Conservation (phyloP, 2,329 filamentous ascomycete species). For the Aspergillus felis region DNA sequence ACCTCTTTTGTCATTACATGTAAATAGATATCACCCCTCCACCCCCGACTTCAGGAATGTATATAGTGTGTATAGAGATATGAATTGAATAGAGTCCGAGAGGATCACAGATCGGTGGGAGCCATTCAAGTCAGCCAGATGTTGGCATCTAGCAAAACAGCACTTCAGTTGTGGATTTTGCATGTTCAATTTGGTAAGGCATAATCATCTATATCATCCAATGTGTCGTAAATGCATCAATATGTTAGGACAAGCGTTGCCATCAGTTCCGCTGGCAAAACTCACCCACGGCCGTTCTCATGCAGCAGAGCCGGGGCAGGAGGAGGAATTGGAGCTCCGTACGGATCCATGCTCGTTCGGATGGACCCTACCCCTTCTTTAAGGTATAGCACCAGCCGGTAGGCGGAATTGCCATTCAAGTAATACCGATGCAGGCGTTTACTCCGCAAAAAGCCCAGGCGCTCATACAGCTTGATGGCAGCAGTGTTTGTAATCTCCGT, state of each 20-base stretch:
- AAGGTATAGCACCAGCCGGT: conserved; percentile 77
- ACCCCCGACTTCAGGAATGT: background rate
- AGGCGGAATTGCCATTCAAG: conserved; percentile 92
- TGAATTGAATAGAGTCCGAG: background rate
- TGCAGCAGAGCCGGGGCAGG: conserved; percentile 17
- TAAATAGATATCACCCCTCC: conserved; percentile 8
- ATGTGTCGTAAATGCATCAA: background rate
- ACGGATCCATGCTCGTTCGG: conserved; percentile 34
- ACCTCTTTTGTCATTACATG: conserved; percentile 11
- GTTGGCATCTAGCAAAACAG: background rate
- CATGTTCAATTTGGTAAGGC: background rate
- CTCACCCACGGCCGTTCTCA: conserved; percentile 19
- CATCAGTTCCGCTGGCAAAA: background rate
- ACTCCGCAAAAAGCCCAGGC: conserved; percentile 83
- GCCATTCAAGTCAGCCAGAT: background rate
- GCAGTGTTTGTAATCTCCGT: conserved; percentile 90
- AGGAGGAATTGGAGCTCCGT: conserved; percentile 15
- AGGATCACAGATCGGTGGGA: background rate
- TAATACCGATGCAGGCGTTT: conserved; percentile 96
- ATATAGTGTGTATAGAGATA: conserved; percentile 1
- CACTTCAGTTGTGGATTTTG: background rate
- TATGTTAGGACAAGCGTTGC: background rate
- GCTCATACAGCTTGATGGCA: conserved; percentile 88
- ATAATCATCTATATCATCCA: background rate
- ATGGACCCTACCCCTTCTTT: conserved; percentile 55